phyloP scores from a whole-genome alignment of 2,329 filamentous ascomycete genomes.

The Plenodomus tracheiphilus region DNA sequence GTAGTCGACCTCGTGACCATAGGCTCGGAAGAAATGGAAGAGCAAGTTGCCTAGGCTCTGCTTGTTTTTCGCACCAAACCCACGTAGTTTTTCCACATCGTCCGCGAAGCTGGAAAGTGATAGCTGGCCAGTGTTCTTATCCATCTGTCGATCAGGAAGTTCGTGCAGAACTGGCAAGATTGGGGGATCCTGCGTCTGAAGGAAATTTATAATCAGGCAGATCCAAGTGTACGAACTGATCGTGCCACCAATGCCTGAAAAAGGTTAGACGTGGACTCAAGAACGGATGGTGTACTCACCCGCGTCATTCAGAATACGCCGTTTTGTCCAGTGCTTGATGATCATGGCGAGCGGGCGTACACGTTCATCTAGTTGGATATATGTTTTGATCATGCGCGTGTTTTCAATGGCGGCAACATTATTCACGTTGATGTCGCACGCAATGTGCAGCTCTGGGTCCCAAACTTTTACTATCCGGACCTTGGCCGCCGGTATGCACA shows the following conservation, averaged over 20 bases:
- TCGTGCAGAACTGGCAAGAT: constrained; percentile 86
- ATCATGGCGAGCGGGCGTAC: constrained; percentile 94
- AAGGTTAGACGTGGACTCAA: constrained; percentile 12
- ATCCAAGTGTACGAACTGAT: constrained; percentile 99
- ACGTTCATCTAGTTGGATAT: constrained; percentile 88
- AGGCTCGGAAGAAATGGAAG: constrained; percentile 94
- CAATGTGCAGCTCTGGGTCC: constrained; percentile 87
- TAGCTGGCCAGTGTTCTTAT: constrained; percentile 63
- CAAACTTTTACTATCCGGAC: constrained; percentile 99
- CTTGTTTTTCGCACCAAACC: constrained; percentile 77
- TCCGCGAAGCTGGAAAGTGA: constrained; percentile 79
- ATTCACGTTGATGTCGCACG: constrained; percentile 99
- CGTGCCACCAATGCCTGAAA: constrained; percentile 78
- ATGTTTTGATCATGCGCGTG: constrained; percentile 96
- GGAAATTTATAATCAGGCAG: constrained; percentile 94
- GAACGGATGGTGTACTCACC: constrained; percentile 64
- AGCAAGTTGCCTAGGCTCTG: constrained; percentile 83
- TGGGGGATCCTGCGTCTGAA: constrained; percentile 83
- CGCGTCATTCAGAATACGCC: constrained; percentile 91
- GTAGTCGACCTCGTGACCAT: constrained; percentile 91
- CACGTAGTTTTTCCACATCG: constrained; percentile 72
- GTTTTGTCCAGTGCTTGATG: constrained; percentile 95
- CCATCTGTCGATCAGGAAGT: constrained; percentile 63
- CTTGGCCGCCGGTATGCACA: constrained; percentile 92
- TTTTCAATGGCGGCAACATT: constrained; percentile 94